Evolutionary conservation across 75 land plant species (phyloP).

Genomic region (Cunninghamia lanceolata): DNA sequence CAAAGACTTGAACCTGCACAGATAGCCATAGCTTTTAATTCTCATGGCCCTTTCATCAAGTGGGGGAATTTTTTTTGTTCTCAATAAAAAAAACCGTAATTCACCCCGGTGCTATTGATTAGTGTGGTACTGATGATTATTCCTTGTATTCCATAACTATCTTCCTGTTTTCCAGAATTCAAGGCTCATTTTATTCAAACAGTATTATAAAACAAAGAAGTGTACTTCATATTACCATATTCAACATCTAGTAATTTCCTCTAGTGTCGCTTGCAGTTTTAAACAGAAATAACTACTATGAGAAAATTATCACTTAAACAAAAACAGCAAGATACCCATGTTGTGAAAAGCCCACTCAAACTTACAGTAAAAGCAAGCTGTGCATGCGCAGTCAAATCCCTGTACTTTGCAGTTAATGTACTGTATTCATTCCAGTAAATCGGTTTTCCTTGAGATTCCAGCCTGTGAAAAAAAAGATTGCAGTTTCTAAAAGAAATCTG

Average conservation of each 20-base stretch:
- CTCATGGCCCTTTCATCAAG: not conserved
- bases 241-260: not conserved
- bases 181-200: not conserved
- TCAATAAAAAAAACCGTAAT: not conserved
- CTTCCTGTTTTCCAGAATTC: not conserved
- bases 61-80: not conserved
- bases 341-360: conserved; percentile 4
- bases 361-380: conserved; percentile 90
- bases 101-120: not conserved
- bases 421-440: conserved; percentile 84
- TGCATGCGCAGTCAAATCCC: conserved; percentile 83
- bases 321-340: too few species aligned
- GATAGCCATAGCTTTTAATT: not conserved
- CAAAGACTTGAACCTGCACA: not conserved
- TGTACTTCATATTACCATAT: not conserved
- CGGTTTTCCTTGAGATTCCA: conserved; percentile 68
- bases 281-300: not conserved
- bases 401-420: conserved; percentile 87
- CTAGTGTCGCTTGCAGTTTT: not conserved
- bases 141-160: not conserved
- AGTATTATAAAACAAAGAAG: not conserved
- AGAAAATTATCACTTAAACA: too few species aligned
- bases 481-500: not conserved
- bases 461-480: conserved; percentile 27
- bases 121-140: not conserved